Evolutionary conservation across 108 stramenopile species (phyloP).

Genomic region (Mediolabrus comicus): DNA sequence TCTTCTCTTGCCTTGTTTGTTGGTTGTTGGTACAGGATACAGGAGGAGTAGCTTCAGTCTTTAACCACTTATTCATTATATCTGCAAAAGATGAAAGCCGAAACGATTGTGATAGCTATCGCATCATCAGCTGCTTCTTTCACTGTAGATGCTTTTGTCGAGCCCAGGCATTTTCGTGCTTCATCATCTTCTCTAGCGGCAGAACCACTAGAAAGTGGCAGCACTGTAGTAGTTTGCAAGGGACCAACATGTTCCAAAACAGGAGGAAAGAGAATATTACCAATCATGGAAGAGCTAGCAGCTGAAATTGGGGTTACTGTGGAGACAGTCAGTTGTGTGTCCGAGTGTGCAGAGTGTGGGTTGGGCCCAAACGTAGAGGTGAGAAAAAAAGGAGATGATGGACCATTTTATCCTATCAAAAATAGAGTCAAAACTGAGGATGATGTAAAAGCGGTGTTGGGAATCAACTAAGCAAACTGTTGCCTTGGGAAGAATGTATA

Average conservation of each 20-base stretch:
- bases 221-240: slow-evolving; percentile 63
- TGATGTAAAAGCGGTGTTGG: slow-evolving; percentile 62
- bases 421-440: slow-evolving; percentile 62
- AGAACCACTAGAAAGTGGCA: slow-evolving; percentile 50
- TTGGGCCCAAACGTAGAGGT: slow-evolving; percentile 72
- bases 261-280: slow-evolving; percentile 55
- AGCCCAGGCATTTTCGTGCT: not conserved
- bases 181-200: slow-evolving; percentile 1
- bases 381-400: slow-evolving; percentile 57
- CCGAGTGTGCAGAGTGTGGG: slow-evolving; percentile 75
- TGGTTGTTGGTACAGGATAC: not conserved
- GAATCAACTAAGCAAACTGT: slow-evolving; percentile 24
- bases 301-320: slow-evolving; percentile 45
- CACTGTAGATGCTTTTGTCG: not conserved
- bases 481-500: not conserved
- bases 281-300: slow-evolving; percentile 51
- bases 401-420: slow-evolving; percentile 72
- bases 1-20: slow-evolving; percentile 38
- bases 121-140: not conserved
- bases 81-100: not conserved
- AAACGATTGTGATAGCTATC: not conserved
- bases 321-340: slow-evolving; percentile 68
- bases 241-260: slow-evolving; percentile 60
- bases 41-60: too few relatives aligned
- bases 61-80: too few relatives aligned